Base-by-base conservation (phyloP, 768 basidiomycete genomes). In the Termitomyces sp. region DNA sequence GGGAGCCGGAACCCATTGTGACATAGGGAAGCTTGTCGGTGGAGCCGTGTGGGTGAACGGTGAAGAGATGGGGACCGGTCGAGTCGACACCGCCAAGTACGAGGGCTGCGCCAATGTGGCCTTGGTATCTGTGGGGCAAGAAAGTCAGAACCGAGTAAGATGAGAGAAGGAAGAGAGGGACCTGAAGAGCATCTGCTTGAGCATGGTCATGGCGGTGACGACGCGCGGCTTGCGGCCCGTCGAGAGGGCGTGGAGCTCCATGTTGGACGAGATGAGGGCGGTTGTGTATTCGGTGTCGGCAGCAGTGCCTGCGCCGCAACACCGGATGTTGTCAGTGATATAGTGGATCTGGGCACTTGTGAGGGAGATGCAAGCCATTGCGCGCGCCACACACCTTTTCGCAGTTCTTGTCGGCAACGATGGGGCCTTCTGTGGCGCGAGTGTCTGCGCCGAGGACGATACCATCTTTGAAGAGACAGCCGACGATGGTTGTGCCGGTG, bases 361-460 rank as follows among this genome's bases (percentile, higher is more conserved):
- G 14, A 45, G 26, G 1, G 3, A 33, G 31, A 33, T 33, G 12
- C 0, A 4, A 12, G 12, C 35, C 0, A 35, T 35, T 35, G 35
- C 3, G 3, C 6, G 35, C 35, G 11, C 35, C 35, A 35, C 35
- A 30, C 75, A 95, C 96, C 89, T 99, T 99, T 77, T 98, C 97
- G 73, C 97, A 99, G 75, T 99, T 99, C 83, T 99, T 98, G 77
- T 98, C 96, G 0, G 93, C 93, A 28, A 99, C 92, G 62, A 98
- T 98, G 23, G 83, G 82, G 1, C 96, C 97, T 59, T 87, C 91
- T 0, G 97, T 98, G 4, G 97, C 95, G 64, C 96, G 81, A 1
- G 97, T 99, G 71, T 98, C 97, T 14, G 97, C 97, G 46, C 96
- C 97, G 5, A 99, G 82, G 17, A 96, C 83, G 63, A 99, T 86